Conservation (phyloP, 768 basidiomycete species). For the Mycena galericulata region DNA sequence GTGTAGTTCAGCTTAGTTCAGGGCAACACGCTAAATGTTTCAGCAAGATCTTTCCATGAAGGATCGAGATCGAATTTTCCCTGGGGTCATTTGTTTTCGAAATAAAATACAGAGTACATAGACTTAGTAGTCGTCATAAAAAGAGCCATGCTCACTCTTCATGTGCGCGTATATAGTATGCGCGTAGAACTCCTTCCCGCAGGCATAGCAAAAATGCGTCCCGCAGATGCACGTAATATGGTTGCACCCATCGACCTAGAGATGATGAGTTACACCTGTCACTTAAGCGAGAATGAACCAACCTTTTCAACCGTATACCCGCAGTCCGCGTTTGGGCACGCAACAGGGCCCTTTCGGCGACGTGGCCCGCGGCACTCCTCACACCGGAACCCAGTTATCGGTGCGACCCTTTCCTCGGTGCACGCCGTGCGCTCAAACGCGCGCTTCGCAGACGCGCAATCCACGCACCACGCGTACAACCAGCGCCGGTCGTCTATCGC, state of each 20-base stretch:
- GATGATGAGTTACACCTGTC: not conserved
- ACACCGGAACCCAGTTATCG: constrained; percentile 35
- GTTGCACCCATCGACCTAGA: constrained; percentile 41
- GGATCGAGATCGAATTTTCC: too few relatives aligned
- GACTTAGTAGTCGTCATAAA: not conserved
- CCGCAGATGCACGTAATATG: constrained; percentile 41
- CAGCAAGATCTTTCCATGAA: too few relatives aligned
- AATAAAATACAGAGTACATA: too few relatives aligned
- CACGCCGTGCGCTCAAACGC: constrained; percentile 38
- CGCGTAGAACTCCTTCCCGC: constrained; percentile 22
- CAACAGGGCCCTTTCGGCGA: not conserved
- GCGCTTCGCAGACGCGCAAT: constrained; percentile 40
- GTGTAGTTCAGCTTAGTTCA: too few relatives aligned
- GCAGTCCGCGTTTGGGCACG: constrained; percentile 24
- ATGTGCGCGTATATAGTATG: constrained; percentile 36
- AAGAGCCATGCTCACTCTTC: constrained; percentile 22
- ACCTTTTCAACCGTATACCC: constrained; percentile 30
- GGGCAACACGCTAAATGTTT: too few relatives aligned
- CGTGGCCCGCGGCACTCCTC: constrained; percentile 10
- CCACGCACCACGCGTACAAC: constrained; percentile 44
- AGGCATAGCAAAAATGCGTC: constrained; percentile 41
- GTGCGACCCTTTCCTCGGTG: constrained; percentile 33
- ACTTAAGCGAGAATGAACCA: too few relatives aligned
- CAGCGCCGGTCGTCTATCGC: constrained; percentile 42
- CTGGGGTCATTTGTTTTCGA: too few relatives aligned